These are phyloP conservation scores for Fusarium humuli DNA, from an alignment of 2,329 filamentous ascomycete genomes.

Conservation along the genomic window DNA sequence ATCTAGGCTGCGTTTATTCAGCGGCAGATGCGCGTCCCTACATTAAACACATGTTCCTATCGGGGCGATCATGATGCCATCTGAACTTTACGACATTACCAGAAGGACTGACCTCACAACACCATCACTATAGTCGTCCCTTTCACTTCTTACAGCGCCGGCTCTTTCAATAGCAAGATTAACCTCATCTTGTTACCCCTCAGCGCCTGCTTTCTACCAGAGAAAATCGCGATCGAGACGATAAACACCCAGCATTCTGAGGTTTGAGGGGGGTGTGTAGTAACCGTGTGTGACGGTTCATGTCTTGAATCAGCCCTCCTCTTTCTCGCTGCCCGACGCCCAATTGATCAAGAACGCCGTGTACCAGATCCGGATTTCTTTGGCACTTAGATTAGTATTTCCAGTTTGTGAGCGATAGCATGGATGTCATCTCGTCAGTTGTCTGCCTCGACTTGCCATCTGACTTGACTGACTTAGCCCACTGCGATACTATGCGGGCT, in stretches of 20 bases:
- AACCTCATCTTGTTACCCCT: conserved; percentile 24
- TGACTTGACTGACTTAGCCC: conserved; percentile 14
- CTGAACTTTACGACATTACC: conserved; percentile 32
- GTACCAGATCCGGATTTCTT: conserved; percentile 17
- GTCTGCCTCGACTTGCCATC: conserved; percentile 18
- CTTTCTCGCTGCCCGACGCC: conserved; percentile 42
- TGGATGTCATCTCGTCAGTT: conserved; percentile 18
- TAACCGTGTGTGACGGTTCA: conserved; percentile 39
- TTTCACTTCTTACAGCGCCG: not conserved
- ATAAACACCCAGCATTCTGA: conserved; percentile 15
- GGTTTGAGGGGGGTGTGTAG: conserved; percentile 35
- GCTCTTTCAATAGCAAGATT: conserved; percentile 6
- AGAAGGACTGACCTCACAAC: conserved; percentile 17
- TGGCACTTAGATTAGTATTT: conserved; percentile 3
- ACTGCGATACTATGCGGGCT: conserved; percentile 3
- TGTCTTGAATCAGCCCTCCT: conserved; percentile 45
- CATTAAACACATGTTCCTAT: conserved; percentile 13
- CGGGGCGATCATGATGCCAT: conserved; percentile 37
- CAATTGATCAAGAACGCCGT: conserved; percentile 36
- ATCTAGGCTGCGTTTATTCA: conserved; percentile 36
- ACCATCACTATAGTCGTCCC: conserved; percentile 12
- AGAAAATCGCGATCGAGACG: conserved; percentile 27
- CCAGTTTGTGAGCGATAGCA: not conserved
- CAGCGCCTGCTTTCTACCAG: conserved; percentile 4
- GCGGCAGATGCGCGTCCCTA: conserved; percentile 46